Conservation (phyloP, 129 eudicot species). For the Cynara cardunculus region DNA sequence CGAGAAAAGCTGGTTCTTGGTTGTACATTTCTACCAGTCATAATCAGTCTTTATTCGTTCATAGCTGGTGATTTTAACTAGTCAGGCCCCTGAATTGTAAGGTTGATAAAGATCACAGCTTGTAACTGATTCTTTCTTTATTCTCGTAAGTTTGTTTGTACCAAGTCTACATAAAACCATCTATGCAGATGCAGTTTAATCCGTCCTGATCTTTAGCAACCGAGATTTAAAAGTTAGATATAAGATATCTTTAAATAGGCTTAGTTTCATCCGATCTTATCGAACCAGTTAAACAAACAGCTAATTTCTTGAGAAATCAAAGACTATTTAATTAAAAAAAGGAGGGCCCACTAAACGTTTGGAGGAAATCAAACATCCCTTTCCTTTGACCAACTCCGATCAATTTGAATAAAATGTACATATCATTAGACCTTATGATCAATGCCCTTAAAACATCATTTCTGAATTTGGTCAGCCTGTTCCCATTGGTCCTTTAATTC, state of each 20-base stretch:
- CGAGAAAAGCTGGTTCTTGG: background rate
- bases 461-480: slow-evolving; percentile 7
- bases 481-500: slow-evolving; percentile 3
- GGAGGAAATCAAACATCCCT: slow-evolving; percentile 2
- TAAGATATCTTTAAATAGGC: background rate
- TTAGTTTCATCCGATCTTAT: background rate
- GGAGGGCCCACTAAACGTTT: background rate
- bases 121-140: background rate
- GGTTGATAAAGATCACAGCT: background rate
- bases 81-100: background rate
- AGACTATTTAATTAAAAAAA: background rate
- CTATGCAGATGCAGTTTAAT: background rate
- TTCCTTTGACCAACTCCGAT: slow-evolving; percentile 6
- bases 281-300: background rate
- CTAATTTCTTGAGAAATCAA: background rate
- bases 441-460: background rate
- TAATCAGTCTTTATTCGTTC: background rate
- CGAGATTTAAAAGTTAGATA: background rate
- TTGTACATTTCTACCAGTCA: background rate
- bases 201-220: background rate
- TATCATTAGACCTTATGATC: background rate
- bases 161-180: background rate
- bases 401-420: background rate
- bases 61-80: background rate
- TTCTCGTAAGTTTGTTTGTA: background rate